Evolutionary conservation across 768 basidiomycete species (phyloP).

Genomic region (Naganishia vaughanmartiniae): DNA sequence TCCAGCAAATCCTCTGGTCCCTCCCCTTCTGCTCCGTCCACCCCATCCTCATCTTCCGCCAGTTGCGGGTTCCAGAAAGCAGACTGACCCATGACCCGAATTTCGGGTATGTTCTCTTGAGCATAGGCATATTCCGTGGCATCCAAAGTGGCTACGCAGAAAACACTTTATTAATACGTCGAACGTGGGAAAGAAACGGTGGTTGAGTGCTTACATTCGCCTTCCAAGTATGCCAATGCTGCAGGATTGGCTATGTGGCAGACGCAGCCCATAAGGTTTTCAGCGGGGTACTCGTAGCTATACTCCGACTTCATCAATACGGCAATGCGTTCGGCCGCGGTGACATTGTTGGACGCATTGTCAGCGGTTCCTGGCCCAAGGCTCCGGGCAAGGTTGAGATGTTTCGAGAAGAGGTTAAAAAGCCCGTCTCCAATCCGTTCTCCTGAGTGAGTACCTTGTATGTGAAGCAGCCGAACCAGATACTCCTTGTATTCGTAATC

Average conservation of each 20-base stretch:
- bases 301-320: neutral
- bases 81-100: neutral
- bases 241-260: constrained; percentile 2
- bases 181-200: neutral
- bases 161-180: neutral
- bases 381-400: neutral
- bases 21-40: neutral
- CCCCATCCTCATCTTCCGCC: neutral
- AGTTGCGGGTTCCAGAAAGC: neutral
- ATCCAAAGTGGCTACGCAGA: neutral
- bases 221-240: neutral
- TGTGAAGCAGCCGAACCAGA: neutral
- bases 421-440: neutral
- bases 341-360: neutral
- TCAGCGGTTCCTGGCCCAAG: neutral
- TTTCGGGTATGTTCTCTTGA: neutral
- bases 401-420: neutral
- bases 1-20: too few relatives aligned
- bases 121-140: neutral
- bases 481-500: neutral
- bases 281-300: neutral
- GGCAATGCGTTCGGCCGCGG: neutral
- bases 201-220: neutral
- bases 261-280: neutral
- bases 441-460: neutral